Conservation (phyloP, 306 rosid species). For the Corylus heterophylla region DNA sequence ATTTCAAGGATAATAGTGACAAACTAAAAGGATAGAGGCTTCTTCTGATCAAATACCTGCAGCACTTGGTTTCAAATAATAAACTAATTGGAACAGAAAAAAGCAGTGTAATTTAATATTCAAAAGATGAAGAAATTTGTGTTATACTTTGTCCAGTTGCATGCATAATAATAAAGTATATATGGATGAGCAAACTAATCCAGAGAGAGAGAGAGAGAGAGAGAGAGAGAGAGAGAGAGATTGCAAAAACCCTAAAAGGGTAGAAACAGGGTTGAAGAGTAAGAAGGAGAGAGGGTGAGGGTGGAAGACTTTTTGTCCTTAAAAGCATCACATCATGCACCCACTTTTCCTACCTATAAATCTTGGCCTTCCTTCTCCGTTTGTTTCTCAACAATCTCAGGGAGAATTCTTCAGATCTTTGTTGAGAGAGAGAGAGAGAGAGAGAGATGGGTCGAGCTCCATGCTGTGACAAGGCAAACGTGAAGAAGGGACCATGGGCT, state of each 20-base stretch:
- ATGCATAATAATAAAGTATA: slow-evolving; percentile 52
- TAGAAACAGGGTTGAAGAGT: slow-evolving; percentile 36
- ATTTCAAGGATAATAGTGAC: slow-evolving; percentile 64
- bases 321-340: slow-evolving; percentile 53
- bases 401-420: slow-evolving; percentile 22
- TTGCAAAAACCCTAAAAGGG: slow-evolving; percentile 50
- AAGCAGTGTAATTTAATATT: slow-evolving; percentile 45
- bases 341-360: slow-evolving; percentile 71
- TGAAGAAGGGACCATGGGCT: slow-evolving; percentile 99
- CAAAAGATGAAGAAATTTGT: slow-evolving; percentile 42
- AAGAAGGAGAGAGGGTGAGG: slow-evolving; percentile 46
- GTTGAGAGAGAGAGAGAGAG: slow-evolving; percentile 4
- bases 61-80: slow-evolving; percentile 39
- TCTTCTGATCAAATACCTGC: slow-evolving; percentile 39
- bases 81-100: slow-evolving; percentile 39
- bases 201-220: slow-evolving; percentile 59
- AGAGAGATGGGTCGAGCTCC: slow-evolving; percentile 93
- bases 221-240: slow-evolving; percentile 44
- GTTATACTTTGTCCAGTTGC: slow-evolving; percentile 62
- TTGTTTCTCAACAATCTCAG: slow-evolving; percentile 52
- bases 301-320: slow-evolving; percentile 61
- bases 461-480: slow-evolving; percentile 94
- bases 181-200: slow-evolving; percentile 66
- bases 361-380: slow-evolving; percentile 46
- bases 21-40: slow-evolving; percentile 66